These are phyloP conservation scores for Yamadazyma spencermartinsiae DNA, from an alignment of 1,139 yeast genomes.

Conservation along the genomic window DNA sequence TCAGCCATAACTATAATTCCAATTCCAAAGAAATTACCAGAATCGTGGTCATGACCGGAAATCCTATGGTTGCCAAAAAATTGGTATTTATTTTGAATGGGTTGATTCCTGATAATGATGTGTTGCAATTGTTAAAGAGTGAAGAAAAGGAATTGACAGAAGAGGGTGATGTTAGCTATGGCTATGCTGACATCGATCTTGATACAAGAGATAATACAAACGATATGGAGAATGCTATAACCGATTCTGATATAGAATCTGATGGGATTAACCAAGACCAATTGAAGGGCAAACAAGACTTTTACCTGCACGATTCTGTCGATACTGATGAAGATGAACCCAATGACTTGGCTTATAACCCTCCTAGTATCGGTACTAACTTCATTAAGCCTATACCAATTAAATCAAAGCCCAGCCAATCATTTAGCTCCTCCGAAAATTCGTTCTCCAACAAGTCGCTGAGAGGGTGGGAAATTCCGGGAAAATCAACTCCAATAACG, in stretches of 20 bases:
- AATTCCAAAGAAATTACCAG: slow-evolving; percentile 39
- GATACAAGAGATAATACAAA: neutral
- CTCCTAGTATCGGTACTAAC: slow-evolving; percentile 8
- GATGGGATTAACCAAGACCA: slow-evolving; percentile 1
- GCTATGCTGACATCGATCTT: neutral
- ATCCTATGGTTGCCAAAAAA: slow-evolving; percentile 62
- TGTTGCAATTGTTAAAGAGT: slow-evolving; percentile 10
- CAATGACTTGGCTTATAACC: slow-evolving; percentile 9
- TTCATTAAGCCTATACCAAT: slow-evolving; percentile 32
- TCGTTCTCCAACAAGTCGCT: slow-evolving; percentile 28
- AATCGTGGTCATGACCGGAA: slow-evolving; percentile 58
- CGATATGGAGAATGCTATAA: slow-evolving; percentile 3
- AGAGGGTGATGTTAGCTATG: neutral
- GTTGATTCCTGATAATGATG: slow-evolving; percentile 32
- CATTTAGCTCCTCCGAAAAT: slow-evolving; percentile 29
- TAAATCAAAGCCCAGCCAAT: slow-evolving; percentile 17
- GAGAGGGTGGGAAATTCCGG: slow-evolving; percentile 49
- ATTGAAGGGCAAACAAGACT: neutral
- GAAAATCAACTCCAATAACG: slow-evolving; percentile 30
- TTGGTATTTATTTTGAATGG: slow-evolving; percentile 56
- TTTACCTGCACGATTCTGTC: slow-evolving; percentile 11
- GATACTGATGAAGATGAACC: slow-evolving; percentile 13
- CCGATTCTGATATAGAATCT: slow-evolving; percentile 5
- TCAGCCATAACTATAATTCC: slow-evolving; percentile 17
- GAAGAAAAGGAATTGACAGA: neutral